Evolutionary conservation across 2,329 filamentous ascomycete species (phyloP), one percentile per base, ranked within the genome.

Genomic region (Fusarium transvaalense): DNA sequence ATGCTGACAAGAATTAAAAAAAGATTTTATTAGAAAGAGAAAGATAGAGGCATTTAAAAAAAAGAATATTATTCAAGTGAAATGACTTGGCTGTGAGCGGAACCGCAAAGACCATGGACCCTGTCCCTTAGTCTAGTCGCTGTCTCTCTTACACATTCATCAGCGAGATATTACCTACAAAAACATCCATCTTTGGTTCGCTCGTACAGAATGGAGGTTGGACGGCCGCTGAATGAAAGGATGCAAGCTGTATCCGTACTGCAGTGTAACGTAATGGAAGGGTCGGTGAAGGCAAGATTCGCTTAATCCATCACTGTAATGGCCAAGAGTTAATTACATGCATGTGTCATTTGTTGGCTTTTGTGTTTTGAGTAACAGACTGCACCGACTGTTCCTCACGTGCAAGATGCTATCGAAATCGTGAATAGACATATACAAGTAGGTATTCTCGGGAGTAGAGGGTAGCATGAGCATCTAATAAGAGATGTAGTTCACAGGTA

Each of bases 341-440:
- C 56, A 55, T 46, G 31, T 60, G 23, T 23, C 25, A 27, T 39
- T 19, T 56, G 25, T 31, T 42, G 43, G 37, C 46, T 32, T 46
- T 59, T 41, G 29, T 53, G 25, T 39, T 41, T 53, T 39, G 38
- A 58, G 42, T 32, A 56, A 59, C 63, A 56, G 29, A 52, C 52
- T 59, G 57, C 66, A 69, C 48, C 39, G 34, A 43, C 39, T 58
- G 38, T 53, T 42, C 35, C 59, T 72, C 57, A 69, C 57, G 58
- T 65, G 58, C 46, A 35, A 56, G 35, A 35, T 31, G 17, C 35
- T 12, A 29, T 29, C 29, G 29, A 29, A 29, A 29, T 29, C 10
- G 29, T 9, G 8, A 27, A 15, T 31, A 15, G 10, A 27, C 17
- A 19, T 19, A 19, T 4, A 42, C 14, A 4, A 41, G 21, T 25